Base-by-base conservation (phyloP, 2,329 filamentous ascomycete species). In the Exophiala alcalophila region DNA sequence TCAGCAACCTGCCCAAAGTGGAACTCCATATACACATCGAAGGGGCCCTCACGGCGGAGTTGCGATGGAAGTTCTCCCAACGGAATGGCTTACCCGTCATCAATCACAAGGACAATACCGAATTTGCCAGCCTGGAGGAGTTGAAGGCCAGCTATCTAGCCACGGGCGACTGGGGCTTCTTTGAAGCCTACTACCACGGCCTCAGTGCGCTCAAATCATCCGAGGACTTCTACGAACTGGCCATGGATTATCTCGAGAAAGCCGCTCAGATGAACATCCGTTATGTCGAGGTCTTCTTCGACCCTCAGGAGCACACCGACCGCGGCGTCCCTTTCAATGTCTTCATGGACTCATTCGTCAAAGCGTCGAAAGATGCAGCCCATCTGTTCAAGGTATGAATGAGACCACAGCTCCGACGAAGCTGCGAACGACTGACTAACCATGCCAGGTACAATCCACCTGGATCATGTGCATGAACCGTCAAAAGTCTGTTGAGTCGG, bases 21-120 rank as follows among this genome's bases (percentile, higher is more conserved):
- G 69, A 72, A 49, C 65, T 71, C 5, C 69, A 72, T 49, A 44
- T 72, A 15, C 69, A 72, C 54, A 68, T 72, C 35, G 70, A 72
- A 59, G 47, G 47, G 2, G 37, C 33, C 9, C n/a, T 53, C 4
- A 49, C 50, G 6, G 45, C 49, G n/a, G 20, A 25, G 24, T 35
- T 53, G 15, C 15, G 40, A 25, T 44, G 45, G 40, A 46, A 46
- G 21, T 28, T 53, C 8, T 32, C 50, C 4, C 34, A 37, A 29
- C 15, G 50, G 10, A 53, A 53, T 33, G 56, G 51, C n/a, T n/a
- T n/a, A n/a, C n/a, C n/a, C n/a, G n/a, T n/a, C n/a, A n/a, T n/a
- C n/a, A n/a, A n/a, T n/a, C n/a, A n/a, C n/a, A n/a, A n/a, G n/a
- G n/a, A n/a, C n/a, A n/a, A n/a, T n/a, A n/a, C n/a, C n/a, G n/a